phyloP scores from a whole-genome alignment of 495 filamentous ascomycete genomes.

The Talaromyces borbonicus region DNA sequence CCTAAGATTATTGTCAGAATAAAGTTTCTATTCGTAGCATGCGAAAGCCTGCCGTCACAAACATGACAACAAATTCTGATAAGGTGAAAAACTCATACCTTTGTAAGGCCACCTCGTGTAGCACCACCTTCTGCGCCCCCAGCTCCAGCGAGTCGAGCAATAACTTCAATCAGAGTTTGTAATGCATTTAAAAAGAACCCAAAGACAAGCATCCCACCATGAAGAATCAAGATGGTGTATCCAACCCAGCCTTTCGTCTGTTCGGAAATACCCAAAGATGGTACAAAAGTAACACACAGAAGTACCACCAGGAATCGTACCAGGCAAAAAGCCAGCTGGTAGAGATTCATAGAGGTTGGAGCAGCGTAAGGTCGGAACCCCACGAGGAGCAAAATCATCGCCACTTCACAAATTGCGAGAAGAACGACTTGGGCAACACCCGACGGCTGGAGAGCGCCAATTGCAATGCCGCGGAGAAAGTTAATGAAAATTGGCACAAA shows the following conservation, averaged over 20 bases:
- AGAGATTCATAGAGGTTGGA: conserved; percentile 95
- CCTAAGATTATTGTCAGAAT: conserved; percentile 35
- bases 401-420: conserved; percentile 87
- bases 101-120: conserved; percentile 77
- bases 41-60: too few relatives aligned
- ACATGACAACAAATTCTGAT: too few relatives aligned
- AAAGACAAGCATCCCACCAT: conserved; percentile 79
- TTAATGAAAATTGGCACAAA: conserved; percentile 76
- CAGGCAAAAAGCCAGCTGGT: conserved; percentile 75
- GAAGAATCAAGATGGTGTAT: conserved; percentile 80
- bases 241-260: conserved; percentile 87
- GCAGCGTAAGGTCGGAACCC: conserved; percentile 85
- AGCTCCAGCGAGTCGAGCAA: conserved; percentile 68
- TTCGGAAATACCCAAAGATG: conserved; percentile 65
- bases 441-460: conserved; percentile 86
- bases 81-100: too few relatives aligned
- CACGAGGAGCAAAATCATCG: conserved; percentile 76
- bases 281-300: conserved; percentile 79
- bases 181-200: conserved; percentile 90
- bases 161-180: conserved; percentile 81
- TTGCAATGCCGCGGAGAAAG: conserved; percentile 74
- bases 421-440: conserved; percentile 88
- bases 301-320: conserved; percentile 71
- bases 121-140: conserved; percentile 66
- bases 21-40: too few relatives aligned